These are phyloP conservation scores for Neoscytalidium dimidiatum DNA, from an alignment of 2,329 filamentous ascomycete species.

Conservation along the genomic window DNA sequence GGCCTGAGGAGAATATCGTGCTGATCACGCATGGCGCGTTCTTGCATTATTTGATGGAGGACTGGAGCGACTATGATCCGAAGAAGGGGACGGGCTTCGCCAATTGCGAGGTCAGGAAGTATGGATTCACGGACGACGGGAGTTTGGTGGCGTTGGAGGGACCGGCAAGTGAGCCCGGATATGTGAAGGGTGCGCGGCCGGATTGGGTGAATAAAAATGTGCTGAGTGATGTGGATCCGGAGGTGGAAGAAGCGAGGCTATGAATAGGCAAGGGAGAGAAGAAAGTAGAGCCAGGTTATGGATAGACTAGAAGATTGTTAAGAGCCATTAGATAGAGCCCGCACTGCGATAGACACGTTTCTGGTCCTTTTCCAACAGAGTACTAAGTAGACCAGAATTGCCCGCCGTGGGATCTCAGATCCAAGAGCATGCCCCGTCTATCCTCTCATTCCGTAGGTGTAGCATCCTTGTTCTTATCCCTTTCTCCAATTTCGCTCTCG, in stretches of 20 bases:
- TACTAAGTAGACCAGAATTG: too few relatives aligned
- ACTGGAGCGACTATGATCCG: constrained; percentile 65
- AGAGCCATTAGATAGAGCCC: too few relatives aligned
- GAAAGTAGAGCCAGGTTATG: background rate
- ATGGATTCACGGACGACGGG: constrained; percentile 33
- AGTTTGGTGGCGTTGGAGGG: constrained; percentile 30
- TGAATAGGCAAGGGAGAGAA: background rate
- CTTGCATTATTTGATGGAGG: constrained; percentile 80
- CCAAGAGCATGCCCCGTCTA: too few relatives aligned
- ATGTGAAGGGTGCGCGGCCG: constrained; percentile 24
- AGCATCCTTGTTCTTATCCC: too few relatives aligned
- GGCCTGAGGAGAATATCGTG: constrained; percentile 66
- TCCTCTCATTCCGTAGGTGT: too few relatives aligned
- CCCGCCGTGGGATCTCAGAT: too few relatives aligned
- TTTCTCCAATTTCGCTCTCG: too few relatives aligned
- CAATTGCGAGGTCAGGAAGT: constrained; percentile 38
- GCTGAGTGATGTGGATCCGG: background rate
- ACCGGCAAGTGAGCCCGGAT: constrained; percentile 22
- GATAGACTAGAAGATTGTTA: background rate
- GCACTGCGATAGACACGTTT: too few relatives aligned
- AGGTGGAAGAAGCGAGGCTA: background rate
- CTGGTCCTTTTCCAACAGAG: too few relatives aligned
- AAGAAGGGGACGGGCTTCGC: constrained; percentile 45
- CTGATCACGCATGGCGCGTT: constrained; percentile 83
- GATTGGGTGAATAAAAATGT: constrained; percentile 14